phyloP scores from a whole-genome alignment of 2,329 filamentous ascomycete species.

The Fusarium penzigii region DNA sequence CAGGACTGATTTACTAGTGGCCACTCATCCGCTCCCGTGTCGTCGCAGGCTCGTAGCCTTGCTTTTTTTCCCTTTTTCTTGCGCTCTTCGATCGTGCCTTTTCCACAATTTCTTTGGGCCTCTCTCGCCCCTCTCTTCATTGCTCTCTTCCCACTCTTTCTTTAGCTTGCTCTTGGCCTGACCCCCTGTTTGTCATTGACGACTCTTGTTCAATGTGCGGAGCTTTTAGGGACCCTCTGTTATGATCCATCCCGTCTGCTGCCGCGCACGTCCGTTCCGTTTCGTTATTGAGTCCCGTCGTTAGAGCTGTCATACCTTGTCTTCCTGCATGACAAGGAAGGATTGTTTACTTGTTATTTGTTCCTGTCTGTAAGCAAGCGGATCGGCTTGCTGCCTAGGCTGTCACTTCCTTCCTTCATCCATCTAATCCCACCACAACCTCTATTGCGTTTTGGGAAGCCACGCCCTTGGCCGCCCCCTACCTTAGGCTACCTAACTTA shows the following conservation, averaged over 20 bases:
- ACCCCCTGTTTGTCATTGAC: background rate
- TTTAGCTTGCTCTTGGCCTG: background rate
- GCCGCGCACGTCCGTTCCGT: background rate
- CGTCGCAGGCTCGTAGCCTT: background rate
- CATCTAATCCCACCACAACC: too few relatives aligned
- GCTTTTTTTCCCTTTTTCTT: background rate
- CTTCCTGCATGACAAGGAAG: background rate
- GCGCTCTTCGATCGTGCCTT: conserved; percentile 6
- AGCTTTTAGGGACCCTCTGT: background rate
- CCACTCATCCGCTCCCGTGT: background rate
- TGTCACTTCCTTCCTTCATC: too few relatives aligned
- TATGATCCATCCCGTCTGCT: background rate
- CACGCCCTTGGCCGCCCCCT: too few relatives aligned
- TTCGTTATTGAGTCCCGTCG: background rate
- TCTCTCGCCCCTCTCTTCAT: background rate
- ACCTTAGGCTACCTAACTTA: too few relatives aligned
- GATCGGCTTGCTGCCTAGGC: too few relatives aligned
- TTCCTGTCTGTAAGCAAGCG: too few relatives aligned
- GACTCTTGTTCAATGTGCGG: background rate
- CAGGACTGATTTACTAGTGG: conserved; percentile 7
- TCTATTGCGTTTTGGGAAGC: too few relatives aligned
- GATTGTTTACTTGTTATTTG: background rate
- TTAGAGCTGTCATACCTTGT: background rate
- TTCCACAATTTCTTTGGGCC: conserved; percentile 11
- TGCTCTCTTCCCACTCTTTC: conserved; percentile 16